Percentiles rank a stretch among this genome's conserved stretches.
These are phyloP conservation scores for Boletus pseudo-olivaceus DNA, from an alignment of 768 basidiomycete genomes.

Conservation along the genomic window DNA sequence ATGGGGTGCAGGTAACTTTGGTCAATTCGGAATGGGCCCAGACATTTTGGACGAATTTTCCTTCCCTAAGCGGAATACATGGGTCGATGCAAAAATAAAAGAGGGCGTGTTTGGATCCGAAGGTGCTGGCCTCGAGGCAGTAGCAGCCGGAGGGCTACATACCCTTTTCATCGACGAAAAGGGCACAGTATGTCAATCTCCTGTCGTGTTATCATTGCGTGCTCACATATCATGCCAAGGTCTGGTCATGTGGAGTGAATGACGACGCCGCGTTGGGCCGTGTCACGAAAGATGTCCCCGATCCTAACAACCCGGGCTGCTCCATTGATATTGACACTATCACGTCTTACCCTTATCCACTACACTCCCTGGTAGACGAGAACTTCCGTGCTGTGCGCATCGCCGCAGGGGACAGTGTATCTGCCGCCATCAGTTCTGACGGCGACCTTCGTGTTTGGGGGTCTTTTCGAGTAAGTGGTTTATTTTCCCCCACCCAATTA, in stretches of 20 bases:
- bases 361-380: conserved; percentile 69
- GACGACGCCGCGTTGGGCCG: conserved; percentile 88
- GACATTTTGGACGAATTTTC: conserved; percentile 65
- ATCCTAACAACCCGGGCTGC: conserved; percentile 55
- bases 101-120: conserved; percentile 67
- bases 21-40: conserved; percentile 91
- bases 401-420: conserved; percentile 84
- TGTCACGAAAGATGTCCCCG: conserved; percentile 56
- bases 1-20: conserved; percentile 93
- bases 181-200: conserved; percentile 66
- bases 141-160: conserved; percentile 87
- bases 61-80: conserved; percentile 72
- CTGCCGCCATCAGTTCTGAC: conserved; percentile 73
- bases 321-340: conserved; percentile 53
- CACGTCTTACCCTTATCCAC: conserved; percentile 58
- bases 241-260: conserved; percentile 85
- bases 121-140: conserved; percentile 75
- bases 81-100: conserved; percentile 73
- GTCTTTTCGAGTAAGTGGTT: conserved; percentile 72
- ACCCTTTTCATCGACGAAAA: conserved; percentile 84
- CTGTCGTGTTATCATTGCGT: neutral
- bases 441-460: conserved; percentile 89
- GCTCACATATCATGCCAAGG: conserved; percentile 37
- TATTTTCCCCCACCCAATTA: neutral
- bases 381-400: conserved; percentile 81